A percentile compares a stretch with the other conserved stretches of the same genome.
These are phyloP conservation scores for Hondaea fermentalgiana DNA, from an alignment of 108 stramenopile genomes.

Conservation along the genomic window DNA sequence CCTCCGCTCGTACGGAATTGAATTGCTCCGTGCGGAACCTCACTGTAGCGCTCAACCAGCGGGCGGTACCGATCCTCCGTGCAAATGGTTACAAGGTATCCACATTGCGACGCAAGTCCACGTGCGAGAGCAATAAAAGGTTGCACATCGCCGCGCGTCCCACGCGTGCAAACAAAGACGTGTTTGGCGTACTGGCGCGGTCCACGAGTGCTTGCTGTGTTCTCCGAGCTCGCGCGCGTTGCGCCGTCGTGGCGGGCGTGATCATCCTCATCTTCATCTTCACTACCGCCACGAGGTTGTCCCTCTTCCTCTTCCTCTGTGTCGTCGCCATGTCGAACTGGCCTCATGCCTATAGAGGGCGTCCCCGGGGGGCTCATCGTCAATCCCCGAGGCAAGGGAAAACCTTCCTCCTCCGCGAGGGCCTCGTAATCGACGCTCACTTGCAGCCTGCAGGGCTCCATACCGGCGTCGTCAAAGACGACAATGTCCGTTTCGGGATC, in stretches of 20 bases:
- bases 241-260: background rate
- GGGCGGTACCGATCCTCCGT: constrained; percentile 4
- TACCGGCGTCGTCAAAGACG: background rate
- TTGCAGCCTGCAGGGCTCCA: background rate
- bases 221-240: background rate
- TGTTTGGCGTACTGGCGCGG: background rate
- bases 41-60: background rate
- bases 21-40: background rate
- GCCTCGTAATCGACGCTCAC: background rate
- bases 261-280: background rate
- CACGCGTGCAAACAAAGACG: background rate
- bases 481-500: background rate
- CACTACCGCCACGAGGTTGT: background rate
- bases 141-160: background rate
- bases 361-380: background rate
- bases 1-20: constrained; percentile 8
- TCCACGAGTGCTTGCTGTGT: background rate
- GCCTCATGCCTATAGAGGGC: too few species aligned
- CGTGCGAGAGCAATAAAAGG: constrained; percentile 5
- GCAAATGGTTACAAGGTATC: background rate
- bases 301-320: too few species aligned
- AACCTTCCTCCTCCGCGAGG: background rate
- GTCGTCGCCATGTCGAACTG: too few species aligned
- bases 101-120: background rate
- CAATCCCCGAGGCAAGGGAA: background rate